These are phyloP conservation scores for Xylariales sp. DNA, from an alignment of 2,329 filamentous ascomycete species.

Conservation along the genomic window DNA sequence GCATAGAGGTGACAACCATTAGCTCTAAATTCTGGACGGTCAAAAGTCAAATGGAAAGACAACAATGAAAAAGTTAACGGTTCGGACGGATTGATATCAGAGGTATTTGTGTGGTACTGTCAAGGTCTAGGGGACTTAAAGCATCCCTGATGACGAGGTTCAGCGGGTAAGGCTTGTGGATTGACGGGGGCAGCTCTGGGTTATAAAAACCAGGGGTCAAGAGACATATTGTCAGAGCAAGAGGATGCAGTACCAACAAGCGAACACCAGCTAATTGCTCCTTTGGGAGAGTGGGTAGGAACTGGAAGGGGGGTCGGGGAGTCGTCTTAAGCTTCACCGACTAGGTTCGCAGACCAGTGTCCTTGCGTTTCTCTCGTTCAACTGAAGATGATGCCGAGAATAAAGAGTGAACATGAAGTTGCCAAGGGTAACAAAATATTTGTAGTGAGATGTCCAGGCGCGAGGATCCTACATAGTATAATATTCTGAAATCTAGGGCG, in stretches of 20 bases:
- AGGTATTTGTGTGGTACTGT: constrained; percentile 59
- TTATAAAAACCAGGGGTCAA: constrained; percentile 49
- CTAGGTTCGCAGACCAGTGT: constrained; percentile 48
- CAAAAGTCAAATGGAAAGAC: constrained; percentile 51
- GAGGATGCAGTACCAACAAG: constrained; percentile 50
- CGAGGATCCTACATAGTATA: constrained; percentile 46
- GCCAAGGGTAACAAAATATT: constrained; percentile 45
- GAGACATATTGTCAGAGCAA: constrained; percentile 46
- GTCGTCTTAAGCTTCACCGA: constrained; percentile 54
- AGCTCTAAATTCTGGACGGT: constrained; percentile 55
- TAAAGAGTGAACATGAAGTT: constrained; percentile 38
- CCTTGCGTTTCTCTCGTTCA: constrained; percentile 43
- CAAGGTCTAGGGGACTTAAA: constrained; percentile 57
- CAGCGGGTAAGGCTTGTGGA: constrained; percentile 50
- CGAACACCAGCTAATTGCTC: constrained; percentile 48
- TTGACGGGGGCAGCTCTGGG: constrained; percentile 47
- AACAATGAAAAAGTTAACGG: constrained; percentile 55
- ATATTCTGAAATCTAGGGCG: constrained; percentile 49
- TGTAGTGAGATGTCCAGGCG: constrained; percentile 47
- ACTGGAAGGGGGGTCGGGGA: constrained; percentile 54
- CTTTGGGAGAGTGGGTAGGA: constrained; percentile 49
- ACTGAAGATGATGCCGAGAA: constrained; percentile 42
- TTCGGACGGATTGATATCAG: constrained; percentile 61
- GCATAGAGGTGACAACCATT: constrained; percentile 71
- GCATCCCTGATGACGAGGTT: constrained; percentile 60